phyloP scores from a whole-genome alignment of 352 stramenopile genomes.

The Bremia lactucae region DNA sequence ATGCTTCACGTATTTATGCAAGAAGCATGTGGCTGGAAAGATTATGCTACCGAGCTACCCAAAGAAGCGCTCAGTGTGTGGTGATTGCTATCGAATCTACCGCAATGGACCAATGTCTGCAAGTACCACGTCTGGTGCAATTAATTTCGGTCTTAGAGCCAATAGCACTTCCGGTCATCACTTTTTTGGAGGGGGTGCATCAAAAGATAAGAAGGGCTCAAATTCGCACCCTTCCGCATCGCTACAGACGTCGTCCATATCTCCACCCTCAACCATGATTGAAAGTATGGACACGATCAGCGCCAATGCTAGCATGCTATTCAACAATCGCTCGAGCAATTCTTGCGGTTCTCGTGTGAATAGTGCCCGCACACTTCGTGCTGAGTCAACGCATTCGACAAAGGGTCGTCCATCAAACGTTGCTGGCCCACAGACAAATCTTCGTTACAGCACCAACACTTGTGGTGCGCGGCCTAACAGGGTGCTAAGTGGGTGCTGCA shows the following conservation, averaged over 20 bases:
- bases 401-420: slow-evolving; percentile 33
- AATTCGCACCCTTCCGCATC: slow-evolving; percentile 10
- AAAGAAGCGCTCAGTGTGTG: slow-evolving; percentile 69
- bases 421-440: slow-evolving; percentile 31
- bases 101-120: slow-evolving; percentile 39
- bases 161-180: slow-evolving; percentile 15
- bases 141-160: slow-evolving; percentile 9
- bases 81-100: slow-evolving; percentile 64
- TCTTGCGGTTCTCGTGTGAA: slow-evolving; percentile 11
- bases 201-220: slow-evolving; percentile 17
- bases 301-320: slow-evolving; percentile 17
- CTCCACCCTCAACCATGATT: slow-evolving; percentile 12
- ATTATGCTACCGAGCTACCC: slow-evolving; percentile 40
- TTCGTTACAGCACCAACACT: slow-evolving; percentile 38
- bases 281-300: slow-evolving; percentile 23
- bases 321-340: slow-evolving; percentile 15
- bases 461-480: slow-evolving; percentile 15
- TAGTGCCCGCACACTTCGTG: slow-evolving; percentile 20
- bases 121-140: slow-evolving; percentile 12
- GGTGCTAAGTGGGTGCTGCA: slow-evolving; percentile 11
- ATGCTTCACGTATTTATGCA: slow-evolving; percentile 67
- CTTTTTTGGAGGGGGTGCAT: slow-evolving; percentile 14
- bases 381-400: slow-evolving; percentile 42
- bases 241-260: slow-evolving; percentile 14
- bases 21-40: slow-evolving; percentile 73